Conservation (phyloP, 1,139 yeast genomes). For the Nakaseomyces glabratus region DNA sequence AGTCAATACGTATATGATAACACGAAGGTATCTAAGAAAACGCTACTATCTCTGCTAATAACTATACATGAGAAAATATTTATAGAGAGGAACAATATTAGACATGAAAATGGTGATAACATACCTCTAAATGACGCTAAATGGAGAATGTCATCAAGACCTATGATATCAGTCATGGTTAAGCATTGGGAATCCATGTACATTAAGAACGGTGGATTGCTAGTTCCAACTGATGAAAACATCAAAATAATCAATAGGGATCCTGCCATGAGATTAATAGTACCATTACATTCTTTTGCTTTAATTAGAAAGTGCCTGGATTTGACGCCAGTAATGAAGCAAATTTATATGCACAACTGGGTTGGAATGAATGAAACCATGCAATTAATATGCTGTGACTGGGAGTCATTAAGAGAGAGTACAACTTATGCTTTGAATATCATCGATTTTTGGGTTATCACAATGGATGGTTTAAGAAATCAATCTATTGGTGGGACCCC, state of each 20-base stretch:
- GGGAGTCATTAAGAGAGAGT: slow-evolving; percentile 44
- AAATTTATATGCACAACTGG: slow-evolving; percentile 60
- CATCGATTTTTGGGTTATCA: slow-evolving; percentile 60
- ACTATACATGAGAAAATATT: slow-evolving; percentile 67
- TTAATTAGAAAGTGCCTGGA: slow-evolving; percentile 54
- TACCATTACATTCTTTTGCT: slow-evolving; percentile 56
- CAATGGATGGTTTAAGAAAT: slow-evolving; percentile 52
- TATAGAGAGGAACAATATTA: slow-evolving; percentile 37
- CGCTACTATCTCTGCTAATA: slow-evolving; percentile 56
- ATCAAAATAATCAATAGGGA: slow-evolving; percentile 41
- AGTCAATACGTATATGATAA: slow-evolving; percentile 31
- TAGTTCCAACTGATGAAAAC: slow-evolving; percentile 39
- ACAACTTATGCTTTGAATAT: slow-evolving; percentile 50
- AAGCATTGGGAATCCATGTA: slow-evolving; percentile 61
- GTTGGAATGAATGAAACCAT: slow-evolving; percentile 50
- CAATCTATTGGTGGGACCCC: slow-evolving; percentile 61
- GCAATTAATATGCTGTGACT: slow-evolving; percentile 36
- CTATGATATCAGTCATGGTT: slow-evolving; percentile 45
- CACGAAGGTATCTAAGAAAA: slow-evolving; percentile 43
- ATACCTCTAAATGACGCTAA: slow-evolving; percentile 37
- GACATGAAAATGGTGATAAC: slow-evolving; percentile 22
- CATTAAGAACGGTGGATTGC: slow-evolving; percentile 51
- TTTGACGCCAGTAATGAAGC: slow-evolving; percentile 48
- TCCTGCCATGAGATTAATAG: slow-evolving; percentile 51
- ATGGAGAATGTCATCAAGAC: slow-evolving; percentile 58